Percentiles rank a stretch among this genome's conserved stretches.
Evolutionary conservation across 163 green algal genomes (phyloP).

Genomic region (Trebouxia gelatinosa): DNA sequence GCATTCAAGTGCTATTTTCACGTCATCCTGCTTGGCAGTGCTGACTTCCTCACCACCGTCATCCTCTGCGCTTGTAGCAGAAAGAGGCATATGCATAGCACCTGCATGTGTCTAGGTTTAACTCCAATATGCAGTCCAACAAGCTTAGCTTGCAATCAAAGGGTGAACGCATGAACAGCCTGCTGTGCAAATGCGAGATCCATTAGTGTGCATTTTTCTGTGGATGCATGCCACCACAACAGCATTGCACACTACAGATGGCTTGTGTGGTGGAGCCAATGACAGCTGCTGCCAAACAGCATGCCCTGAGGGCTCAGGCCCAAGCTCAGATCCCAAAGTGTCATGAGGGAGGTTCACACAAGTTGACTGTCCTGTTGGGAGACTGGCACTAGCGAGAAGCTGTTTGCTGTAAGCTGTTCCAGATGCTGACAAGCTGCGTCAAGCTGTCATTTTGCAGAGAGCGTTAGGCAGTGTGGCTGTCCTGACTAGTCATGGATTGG

Average conservation of each 20-base stretch:
- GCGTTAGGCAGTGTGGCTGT: too few species aligned
- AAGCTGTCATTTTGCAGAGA: too few species aligned
- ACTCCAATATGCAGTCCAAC: not conserved
- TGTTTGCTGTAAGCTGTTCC: too few species aligned
- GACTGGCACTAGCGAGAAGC: too few species aligned
- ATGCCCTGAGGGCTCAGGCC: not conserved
- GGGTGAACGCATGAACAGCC: too few species aligned
- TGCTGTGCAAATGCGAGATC: too few species aligned
- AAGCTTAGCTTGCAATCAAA: not conserved
- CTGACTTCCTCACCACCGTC: not conserved
- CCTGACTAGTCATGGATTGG: too few species aligned
- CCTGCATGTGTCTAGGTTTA: not conserved
- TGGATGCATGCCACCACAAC: not conserved
- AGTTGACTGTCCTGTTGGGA: too few species aligned
- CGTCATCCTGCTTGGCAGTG: not conserved
- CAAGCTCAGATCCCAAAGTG: too few species aligned
- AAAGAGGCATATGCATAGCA: not conserved
- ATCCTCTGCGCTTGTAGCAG: not conserved
- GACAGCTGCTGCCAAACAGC: not conserved
- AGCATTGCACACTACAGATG: not conserved
- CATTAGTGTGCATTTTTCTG: too few species aligned
- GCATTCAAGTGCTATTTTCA: not conserved
- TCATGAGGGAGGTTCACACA: too few species aligned
- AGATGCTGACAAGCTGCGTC: too few species aligned
- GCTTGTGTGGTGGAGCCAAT: slow-evolving; percentile 18